Evolutionary conservation across 2,329 filamentous ascomycete genomes (phyloP).

Genomic region (Neofusicoccum kwambonambiense): DNA sequence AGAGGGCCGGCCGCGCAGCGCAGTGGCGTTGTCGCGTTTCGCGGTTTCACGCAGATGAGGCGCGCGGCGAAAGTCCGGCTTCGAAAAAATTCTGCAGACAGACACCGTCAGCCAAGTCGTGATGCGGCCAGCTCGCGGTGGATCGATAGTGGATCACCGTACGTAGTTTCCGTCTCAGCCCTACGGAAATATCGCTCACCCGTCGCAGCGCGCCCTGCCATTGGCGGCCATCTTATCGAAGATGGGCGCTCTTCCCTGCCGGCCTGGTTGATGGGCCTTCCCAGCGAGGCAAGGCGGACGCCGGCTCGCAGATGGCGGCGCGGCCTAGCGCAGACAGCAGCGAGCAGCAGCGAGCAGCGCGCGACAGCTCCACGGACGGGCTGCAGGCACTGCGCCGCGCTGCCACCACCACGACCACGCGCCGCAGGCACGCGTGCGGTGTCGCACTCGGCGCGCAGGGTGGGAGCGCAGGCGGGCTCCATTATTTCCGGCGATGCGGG

Average conservation of each 20-base stretch:
- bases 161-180: constrained; percentile 15
- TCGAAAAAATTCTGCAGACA: background rate
- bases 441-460: background rate
- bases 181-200: constrained; percentile 15
- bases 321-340: background rate
- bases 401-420: background rate
- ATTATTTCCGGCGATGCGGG: background rate
- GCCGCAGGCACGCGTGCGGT: background rate
- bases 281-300: constrained; percentile 1
- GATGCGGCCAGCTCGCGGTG: background rate
- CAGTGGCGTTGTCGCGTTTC: background rate
- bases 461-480: background rate
- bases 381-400: background rate
- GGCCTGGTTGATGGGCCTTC: background rate
- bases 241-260: background rate
- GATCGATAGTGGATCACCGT: constrained; percentile 10
- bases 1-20: background rate
- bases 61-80: background rate
- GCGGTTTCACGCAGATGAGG: constrained; percentile 1
- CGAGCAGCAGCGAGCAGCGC: background rate
- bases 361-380: background rate
- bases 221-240: background rate
- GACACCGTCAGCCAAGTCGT: background rate
- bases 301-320: background rate
- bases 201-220: background rate